A percentile compares a stretch with the other conserved stretches of the same genome.
These are phyloP conservation scores for Aspergillus tamarii DNA, from an alignment of 2,329 filamentous ascomycete species.

Conservation along the genomic window DNA sequence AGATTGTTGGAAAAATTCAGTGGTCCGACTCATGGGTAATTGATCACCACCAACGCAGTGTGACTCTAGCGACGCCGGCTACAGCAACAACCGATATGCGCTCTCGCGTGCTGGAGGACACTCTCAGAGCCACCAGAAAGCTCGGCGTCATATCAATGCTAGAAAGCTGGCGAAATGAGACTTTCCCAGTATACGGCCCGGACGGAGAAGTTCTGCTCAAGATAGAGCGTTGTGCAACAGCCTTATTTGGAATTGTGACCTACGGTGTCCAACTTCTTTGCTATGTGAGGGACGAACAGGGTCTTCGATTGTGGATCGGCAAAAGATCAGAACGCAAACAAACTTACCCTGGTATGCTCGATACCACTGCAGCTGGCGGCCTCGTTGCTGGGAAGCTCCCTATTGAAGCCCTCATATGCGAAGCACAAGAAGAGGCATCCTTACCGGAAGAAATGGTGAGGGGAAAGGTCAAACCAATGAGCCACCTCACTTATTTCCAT, in stretches of 20 bases:
- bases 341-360: slow-evolving; percentile 37
- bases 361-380: slow-evolving; percentile 27
- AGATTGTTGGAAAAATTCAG: not conserved
- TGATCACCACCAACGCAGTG: not conserved
- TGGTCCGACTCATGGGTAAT: not conserved
- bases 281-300: slow-evolving; percentile 29
- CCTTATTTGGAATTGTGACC: slow-evolving; percentile 48
- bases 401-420: slow-evolving; percentile 29
- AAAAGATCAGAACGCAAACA: slow-evolving; percentile 27
- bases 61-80: not conserved
- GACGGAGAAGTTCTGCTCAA: slow-evolving; percentile 45
- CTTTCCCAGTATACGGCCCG: slow-evolving; percentile 46
- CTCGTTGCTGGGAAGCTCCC: slow-evolving; percentile 26
- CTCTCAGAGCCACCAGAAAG: not conserved
- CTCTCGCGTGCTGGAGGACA: not conserved
- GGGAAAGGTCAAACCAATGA: not conserved
- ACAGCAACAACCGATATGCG: not conserved
- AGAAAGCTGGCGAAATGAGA: slow-evolving; percentile 41
- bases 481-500: slow-evolving; percentile 17
- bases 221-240: slow-evolving; percentile 47
- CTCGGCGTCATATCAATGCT: not conserved
- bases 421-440: slow-evolving; percentile 28
- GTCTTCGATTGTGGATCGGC: slow-evolving; percentile 32
- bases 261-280: slow-evolving; percentile 48
- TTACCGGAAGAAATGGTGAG: slow-evolving; percentile 1